phyloP scores from a whole-genome alignment of 1,284 basidiomycete genomes.

The Cryptococcus hybrid region DNA sequence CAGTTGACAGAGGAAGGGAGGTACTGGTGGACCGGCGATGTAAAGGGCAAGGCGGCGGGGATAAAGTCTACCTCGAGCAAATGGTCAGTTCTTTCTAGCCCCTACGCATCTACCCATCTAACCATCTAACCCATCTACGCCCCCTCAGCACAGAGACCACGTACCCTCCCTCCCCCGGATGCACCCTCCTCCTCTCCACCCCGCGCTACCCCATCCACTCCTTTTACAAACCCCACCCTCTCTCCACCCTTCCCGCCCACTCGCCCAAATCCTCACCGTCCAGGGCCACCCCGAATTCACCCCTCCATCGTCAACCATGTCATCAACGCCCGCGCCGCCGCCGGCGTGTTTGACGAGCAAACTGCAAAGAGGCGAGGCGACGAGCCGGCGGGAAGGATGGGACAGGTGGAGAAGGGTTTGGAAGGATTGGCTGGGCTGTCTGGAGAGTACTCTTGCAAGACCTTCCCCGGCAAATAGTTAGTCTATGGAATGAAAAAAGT shows the following conservation, averaged over 20 bases:
- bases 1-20: conserved; percentile 51
- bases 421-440: conserved; percentile 52
- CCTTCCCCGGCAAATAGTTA: conserved; percentile 3
- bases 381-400: conserved; percentile 51
- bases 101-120: neutral
- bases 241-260: conserved; percentile 35
- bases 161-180: conserved; percentile 51
- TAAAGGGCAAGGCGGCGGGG: conserved; percentile 37
- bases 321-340: conserved; percentile 47
- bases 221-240: conserved; percentile 50
- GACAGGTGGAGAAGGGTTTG: conserved; percentile 51
- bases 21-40: conserved; percentile 46
- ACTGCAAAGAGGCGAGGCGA: conserved; percentile 43
- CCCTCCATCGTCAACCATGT: conserved; percentile 52
- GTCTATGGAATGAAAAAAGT: no score
- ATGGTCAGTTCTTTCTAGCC: conserved; percentile 34
- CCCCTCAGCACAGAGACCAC: conserved; percentile 52
- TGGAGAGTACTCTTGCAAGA: conserved; percentile 52
- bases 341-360: conserved; percentile 47
- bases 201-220: conserved; percentile 52
- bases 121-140: no score
- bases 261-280: conserved; percentile 49
- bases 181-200: conserved; percentile 51
- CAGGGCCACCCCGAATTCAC: conserved; percentile 58
- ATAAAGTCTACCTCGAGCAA: conserved; percentile 53